Base-by-base conservation (phyloP, 148 eudicot species). In the Linanthus parryae region DNA sequence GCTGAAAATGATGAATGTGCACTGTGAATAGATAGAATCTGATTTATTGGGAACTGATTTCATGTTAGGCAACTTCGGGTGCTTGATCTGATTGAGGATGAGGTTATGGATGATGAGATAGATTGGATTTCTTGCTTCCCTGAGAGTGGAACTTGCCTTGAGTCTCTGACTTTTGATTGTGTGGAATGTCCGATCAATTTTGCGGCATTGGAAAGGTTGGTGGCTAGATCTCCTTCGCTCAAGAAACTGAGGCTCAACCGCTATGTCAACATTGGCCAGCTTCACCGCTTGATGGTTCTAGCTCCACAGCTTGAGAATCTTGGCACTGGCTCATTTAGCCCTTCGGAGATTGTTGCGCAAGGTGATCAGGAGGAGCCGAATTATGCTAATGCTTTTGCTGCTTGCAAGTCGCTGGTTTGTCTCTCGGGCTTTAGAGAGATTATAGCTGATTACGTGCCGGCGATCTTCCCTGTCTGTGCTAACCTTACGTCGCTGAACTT, bases 101-200 rank as follows among this genome's bases (percentile, higher is more conserved):
- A 87, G 54, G 82, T 87, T 39, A 43, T 55, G 0, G 84, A 83
- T 40, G 89, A 77, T 54, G 91, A 76, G 14, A 77, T 77, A 46
- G 95, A 87, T 65, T 87, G 95, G 95, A 70, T 87, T 49, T 83
- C 88, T 2, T 71, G 75, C 59, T 83, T 87, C 31, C 91, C 91
- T 0, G 85, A 73, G 31, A 63, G 67, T 12, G 74, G 46, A 53
- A 83, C 87, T 28, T 77, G 74, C 56, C 65, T 87, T 0, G 95
- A 83, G 59, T 83, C 91, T 6, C 73, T 87, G 26, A 62, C 58
- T 8, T 87, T 87, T 29, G 95, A 87, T 9, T 83, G 91, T 54
- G 74, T 87, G 22, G 91, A 87, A 40, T 66, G 52, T 41, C 77
- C 87, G 1, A 67, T 83, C 18, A 70, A 80, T 42, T 80, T 87